Conservation (phyloP, 75 land plant genomes). For the Picea sitchensis region DNA sequence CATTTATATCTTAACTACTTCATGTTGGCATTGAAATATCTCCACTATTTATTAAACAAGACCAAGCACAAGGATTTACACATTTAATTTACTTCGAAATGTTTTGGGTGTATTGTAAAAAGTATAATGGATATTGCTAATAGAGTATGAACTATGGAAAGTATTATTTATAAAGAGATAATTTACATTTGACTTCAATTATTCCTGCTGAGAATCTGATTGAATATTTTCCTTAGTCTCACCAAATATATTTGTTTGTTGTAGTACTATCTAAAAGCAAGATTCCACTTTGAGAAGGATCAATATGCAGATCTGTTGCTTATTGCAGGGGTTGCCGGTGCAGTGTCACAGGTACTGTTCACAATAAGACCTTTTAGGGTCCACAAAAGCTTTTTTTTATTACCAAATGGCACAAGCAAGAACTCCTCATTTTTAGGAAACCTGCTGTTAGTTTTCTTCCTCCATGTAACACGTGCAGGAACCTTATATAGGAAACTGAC, state of each 20-base stretch:
- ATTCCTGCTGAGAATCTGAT: too few species aligned
- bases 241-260: not conserved
- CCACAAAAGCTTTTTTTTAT: not conserved
- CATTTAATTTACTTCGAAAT: too few species aligned
- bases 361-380: not conserved
- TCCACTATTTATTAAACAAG: too few species aligned
- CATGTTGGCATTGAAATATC: too few species aligned
- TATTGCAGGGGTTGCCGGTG: constrained; percentile 42
- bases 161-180: too few species aligned
- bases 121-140: too few species aligned
- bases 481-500: not conserved
- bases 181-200: too few species aligned
- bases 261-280: constrained; percentile 82
- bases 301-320: constrained; percentile 76
- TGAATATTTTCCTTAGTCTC: too few species aligned
- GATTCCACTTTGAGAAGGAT: constrained; percentile 62
- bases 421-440: not conserved
- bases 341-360: constrained; percentile 55
- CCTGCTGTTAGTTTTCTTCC: not conserved
- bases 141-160: too few species aligned
- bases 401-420: not conserved
- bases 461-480: not conserved
- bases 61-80: too few species aligned
- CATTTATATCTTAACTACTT: too few species aligned
- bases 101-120: too few species aligned